Evolutionary conservation across 495 filamentous ascomycete genomes (phyloP), one percentile per base, ranked within the genome.

Genomic region (Penicillium ochrochloron): DNA sequence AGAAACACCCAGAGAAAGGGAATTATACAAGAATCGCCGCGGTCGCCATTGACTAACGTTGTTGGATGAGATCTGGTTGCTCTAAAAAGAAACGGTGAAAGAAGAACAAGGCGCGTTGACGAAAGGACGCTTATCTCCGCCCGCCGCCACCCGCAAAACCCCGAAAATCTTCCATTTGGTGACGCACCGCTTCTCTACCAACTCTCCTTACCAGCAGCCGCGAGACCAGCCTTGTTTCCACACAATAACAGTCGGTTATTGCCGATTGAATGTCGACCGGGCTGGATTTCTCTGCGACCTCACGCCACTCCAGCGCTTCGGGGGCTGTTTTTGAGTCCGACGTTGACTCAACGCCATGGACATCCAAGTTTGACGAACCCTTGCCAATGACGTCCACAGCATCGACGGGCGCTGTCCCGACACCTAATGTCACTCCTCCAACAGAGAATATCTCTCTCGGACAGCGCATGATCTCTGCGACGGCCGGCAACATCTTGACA

Each of bases 391-490:
- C 76, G 61, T 59, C 70, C 55, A 69, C 69, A 70, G 66, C 77
- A 70, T 71, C 70, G 68, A 70, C 73, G 60, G 68, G 64, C 27
- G 21, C 65, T 42, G 55, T 44, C 52, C 70, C 73, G 27, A 65
- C 67, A 62, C 60, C 64, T 35, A 57, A 53, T 54, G 44, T 70
- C 61, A 63, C 51, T 58, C 23, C 37, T n/a, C 39, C 29, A 15
- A 61, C 59, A 42, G 73, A 71, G 23, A 84, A 93, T 63, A 91
- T 93, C 61, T 91, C 94, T 2, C 82, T 92, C 17, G 72, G 79
- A 10, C 96, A 98, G 78, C 93, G 92, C 78, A 99, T 99, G 96
- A 73, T 95, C 35, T 97, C 94, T 61, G 95, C 95, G 9, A 92
- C 93, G 19, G 89, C 88, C 11, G 95, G 95, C 23, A 97, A 93